phyloP scores from a whole-genome alignment of 106 monocot species.

The Apostasia ramifera region DNA sequence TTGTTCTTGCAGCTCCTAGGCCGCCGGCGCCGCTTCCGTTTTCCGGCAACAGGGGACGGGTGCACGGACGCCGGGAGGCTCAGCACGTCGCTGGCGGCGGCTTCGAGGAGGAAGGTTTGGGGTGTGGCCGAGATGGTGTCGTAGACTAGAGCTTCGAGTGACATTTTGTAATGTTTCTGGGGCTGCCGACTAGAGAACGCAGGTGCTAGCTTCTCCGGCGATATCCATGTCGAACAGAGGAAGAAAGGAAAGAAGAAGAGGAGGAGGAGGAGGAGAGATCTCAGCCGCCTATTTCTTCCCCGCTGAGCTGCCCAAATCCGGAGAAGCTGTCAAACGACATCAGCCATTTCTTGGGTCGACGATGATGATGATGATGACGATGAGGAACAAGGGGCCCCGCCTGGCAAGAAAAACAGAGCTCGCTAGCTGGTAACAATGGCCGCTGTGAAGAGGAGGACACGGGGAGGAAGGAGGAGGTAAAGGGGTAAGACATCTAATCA shows the following conservation, averaged over 20 bases:
- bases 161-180: conserved; percentile 16
- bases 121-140: conserved; percentile 43
- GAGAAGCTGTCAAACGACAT: conserved; percentile 20
- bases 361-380: too few relatives aligned
- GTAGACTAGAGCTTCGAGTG: conserved; percentile 36
- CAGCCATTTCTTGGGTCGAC: not conserved
- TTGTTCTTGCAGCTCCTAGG: conserved; percentile 72
- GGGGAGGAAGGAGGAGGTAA: too few relatives aligned
- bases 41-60: conserved; percentile 1
- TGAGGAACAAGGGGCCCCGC: too few relatives aligned
- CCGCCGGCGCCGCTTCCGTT: conserved; percentile 66
- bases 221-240: not conserved
- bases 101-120: conserved; percentile 17
- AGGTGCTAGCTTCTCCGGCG: too few relatives aligned
- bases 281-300: not conserved
- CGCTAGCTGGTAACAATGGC: too few relatives aligned
- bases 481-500: too few relatives aligned
- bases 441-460: too few relatives aligned
- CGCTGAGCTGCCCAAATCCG: conserved; percentile 12
- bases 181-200: not conserved
- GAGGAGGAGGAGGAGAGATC: conserved; percentile 12
- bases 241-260: not conserved
- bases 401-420: too few relatives aligned
- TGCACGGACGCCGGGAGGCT: not conserved
- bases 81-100: conserved; percentile 8